A percentile compares a stretch with the other conserved stretches of the same genome.
Evolutionary conservation across 2,329 filamentous ascomycete species (phyloP).

Genomic region (Pestalotiopsis sp.): DNA sequence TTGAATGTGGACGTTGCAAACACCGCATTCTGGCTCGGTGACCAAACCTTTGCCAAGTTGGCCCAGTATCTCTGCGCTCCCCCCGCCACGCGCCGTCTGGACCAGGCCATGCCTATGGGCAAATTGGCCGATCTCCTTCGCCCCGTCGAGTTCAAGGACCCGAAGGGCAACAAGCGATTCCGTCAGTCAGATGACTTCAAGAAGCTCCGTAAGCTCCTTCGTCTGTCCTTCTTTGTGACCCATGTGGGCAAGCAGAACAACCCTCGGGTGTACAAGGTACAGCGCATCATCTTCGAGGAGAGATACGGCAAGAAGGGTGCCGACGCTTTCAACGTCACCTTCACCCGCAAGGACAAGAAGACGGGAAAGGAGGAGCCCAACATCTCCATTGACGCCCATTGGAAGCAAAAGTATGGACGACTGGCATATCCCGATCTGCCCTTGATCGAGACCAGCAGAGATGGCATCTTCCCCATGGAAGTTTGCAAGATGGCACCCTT

Average conservation of each 20-base stretch:
- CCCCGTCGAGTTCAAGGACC: conserved; percentile 33
- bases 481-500: conserved; percentile 53
- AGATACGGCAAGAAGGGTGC: conserved; percentile 48
- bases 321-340: conserved; percentile 54
- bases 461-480: conserved; percentile 64
- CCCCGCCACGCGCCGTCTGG: conserved; percentile 31
- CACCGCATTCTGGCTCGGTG: conserved; percentile 76
- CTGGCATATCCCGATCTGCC: conserved; percentile 54
- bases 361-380: conserved; percentile 28
- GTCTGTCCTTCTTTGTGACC: conserved; percentile 58
- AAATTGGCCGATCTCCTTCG: conserved; percentile 34
- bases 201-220: conserved; percentile 54
- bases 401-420: conserved; percentile 53
- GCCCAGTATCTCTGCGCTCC: conserved; percentile 23
- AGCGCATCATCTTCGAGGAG: conserved; percentile 51
- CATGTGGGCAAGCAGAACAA: conserved; percentile 53
- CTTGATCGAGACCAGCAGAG: conserved; percentile 58
- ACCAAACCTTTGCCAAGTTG: conserved; percentile 41
- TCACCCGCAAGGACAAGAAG: conserved; percentile 51
- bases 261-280: conserved; percentile 54
- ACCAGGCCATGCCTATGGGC: conserved; percentile 21
- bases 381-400: conserved; percentile 57
- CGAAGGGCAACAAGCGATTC: conserved; percentile 24
- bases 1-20: conserved; percentile 93
- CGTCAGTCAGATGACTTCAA: conserved; percentile 55